phyloP scores from a whole-genome alignment of 805 yeast genomes.

The Candida dendrica region DNA sequence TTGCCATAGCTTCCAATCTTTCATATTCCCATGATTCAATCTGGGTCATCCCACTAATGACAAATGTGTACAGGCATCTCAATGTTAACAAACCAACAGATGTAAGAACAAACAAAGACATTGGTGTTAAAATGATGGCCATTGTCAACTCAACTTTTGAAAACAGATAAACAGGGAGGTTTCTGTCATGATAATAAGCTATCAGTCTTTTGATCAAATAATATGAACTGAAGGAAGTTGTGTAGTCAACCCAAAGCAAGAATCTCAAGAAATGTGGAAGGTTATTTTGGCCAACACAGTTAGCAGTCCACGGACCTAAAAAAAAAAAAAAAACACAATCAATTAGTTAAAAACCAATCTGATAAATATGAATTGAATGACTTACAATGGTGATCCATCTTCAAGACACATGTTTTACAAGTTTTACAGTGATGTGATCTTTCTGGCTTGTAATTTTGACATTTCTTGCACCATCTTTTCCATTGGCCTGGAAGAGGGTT shows the following conservation, averaged over 20 bases:
- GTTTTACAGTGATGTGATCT: constrained; percentile 81
- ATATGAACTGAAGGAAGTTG: constrained; percentile 39
- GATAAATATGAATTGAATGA: neutral
- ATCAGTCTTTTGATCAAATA: constrained; percentile 34
- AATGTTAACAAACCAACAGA: constrained; percentile 53
- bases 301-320: constrained; percentile 76
- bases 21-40: constrained; percentile 93
- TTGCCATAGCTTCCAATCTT: constrained; percentile 61
- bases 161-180: constrained; percentile 51
- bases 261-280: constrained; percentile 78
- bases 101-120: constrained; percentile 51
- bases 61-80: constrained; percentile 51
- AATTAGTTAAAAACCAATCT: no score
- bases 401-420: constrained; percentile 66
- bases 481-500: constrained; percentile 41
- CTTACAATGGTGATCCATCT: constrained; percentile 88
- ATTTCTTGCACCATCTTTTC: constrained; percentile 68
- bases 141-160: constrained; percentile 45
- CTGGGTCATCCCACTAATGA: constrained; percentile 69
- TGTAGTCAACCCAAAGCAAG: constrained; percentile 52
- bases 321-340: no score
- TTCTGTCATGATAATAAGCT: constrained; percentile 38
- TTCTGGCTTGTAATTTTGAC: constrained; percentile 70
- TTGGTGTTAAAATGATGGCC: constrained; percentile 45
- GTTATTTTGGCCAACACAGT: constrained; percentile 79